Percentiles rank a stretch among this genome's conserved stretches.
phyloP scores from a whole-genome alignment of 2,329 filamentous ascomycete genomes.

The Neonectria neomacrospora region DNA sequence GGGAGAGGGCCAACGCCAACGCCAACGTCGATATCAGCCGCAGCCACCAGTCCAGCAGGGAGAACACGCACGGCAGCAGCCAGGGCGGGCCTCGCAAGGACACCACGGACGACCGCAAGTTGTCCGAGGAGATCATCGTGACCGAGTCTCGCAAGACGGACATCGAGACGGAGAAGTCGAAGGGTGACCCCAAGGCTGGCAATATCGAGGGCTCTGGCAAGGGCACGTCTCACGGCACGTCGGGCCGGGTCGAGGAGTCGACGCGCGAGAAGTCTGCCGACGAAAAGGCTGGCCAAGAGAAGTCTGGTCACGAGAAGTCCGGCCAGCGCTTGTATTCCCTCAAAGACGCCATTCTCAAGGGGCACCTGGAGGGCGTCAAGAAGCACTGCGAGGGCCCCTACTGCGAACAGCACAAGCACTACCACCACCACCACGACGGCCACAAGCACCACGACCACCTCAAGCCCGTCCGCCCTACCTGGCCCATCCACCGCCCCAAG shows the following conservation, averaged over 20 bases:
- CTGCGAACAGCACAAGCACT: neutral
- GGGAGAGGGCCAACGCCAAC: slow-evolving; percentile 8
- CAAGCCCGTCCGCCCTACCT: slow-evolving; percentile 8
- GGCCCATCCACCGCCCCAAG: slow-evolving; percentile 27
- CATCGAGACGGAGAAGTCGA: neutral
- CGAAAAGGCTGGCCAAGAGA: no score
- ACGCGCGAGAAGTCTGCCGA: no score
- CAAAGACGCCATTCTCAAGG: neutral
- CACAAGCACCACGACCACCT: slow-evolving; percentile 1
- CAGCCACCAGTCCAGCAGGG: slow-evolving; percentile 2
- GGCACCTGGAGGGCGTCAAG: neutral
- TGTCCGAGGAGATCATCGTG: slow-evolving; percentile 2
- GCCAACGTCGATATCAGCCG: slow-evolving; percentile 8
- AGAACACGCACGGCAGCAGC: neutral
- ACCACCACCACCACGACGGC: slow-evolving; percentile 5
- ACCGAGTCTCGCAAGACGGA: neutral
- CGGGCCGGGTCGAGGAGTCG: no score
- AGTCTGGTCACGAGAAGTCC: neutral
- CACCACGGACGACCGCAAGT: neutral
- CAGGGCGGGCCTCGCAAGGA: neutral
- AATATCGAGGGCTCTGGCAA: neutral
- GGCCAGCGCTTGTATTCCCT: neutral
- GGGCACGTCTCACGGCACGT: no score
- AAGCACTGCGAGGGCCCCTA: neutral
- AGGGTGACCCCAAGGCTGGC: neutral